Evolutionary conservation across 1,284 basidiomycete species (phyloP).

Genomic region (Taiwanofungus camphoratus): DNA sequence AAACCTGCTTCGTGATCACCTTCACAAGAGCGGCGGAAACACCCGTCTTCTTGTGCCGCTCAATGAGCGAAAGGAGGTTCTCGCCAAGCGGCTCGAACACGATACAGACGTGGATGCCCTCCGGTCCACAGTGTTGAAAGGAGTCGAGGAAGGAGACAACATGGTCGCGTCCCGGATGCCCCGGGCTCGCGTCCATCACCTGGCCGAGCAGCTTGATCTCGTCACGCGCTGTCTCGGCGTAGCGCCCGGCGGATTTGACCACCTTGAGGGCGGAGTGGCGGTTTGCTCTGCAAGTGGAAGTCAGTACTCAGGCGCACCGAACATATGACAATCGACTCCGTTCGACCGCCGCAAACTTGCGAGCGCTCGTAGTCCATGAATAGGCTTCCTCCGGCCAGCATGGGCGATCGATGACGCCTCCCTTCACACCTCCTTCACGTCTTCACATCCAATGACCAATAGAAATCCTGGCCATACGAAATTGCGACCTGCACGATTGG

Average conservation of each 20-base stretch:
- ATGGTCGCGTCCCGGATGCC: constrained; percentile 62
- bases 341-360: too few relatives aligned
- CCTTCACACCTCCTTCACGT: too few relatives aligned
- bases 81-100: constrained; percentile 90
- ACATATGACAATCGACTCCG: too few relatives aligned
- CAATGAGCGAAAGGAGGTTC: constrained; percentile 79
- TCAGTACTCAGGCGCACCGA: too few relatives aligned
- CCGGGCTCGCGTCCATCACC: constrained; percentile 67
- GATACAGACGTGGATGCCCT: constrained; percentile 81
- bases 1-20: constrained; percentile 76
- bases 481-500: too few relatives aligned
- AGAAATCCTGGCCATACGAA: too few relatives aligned
- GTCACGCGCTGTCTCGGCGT: constrained; percentile 85
- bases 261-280: constrained; percentile 87
- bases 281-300: constrained; percentile 39
- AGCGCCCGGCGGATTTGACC: constrained; percentile 83
- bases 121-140: constrained; percentile 61
- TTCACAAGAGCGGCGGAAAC: constrained; percentile 78
- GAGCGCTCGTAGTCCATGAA: too few relatives aligned
- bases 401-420: too few relatives aligned
- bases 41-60: constrained; percentile 83
- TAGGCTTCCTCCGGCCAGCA: too few relatives aligned
- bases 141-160: constrained; percentile 87
- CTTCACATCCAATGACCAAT: too few relatives aligned
- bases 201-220: constrained; percentile 85